Evolutionary conservation across 805 yeast species (phyloP).

Genomic region (Monosporozyma unispora): DNA sequence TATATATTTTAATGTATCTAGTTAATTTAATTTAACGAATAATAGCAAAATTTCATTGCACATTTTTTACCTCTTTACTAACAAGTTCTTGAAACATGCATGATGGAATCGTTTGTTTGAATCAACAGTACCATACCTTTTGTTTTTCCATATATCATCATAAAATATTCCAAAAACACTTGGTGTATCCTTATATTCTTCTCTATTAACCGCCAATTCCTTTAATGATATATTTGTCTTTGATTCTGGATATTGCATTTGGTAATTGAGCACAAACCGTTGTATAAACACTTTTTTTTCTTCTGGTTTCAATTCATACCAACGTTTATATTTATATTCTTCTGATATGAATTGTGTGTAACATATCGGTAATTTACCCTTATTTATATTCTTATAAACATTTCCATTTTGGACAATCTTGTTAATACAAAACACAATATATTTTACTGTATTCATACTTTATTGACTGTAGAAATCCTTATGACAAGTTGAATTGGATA

Average conservation of each 20-base stretch:
- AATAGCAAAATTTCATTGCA: not conserved
- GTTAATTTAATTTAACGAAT: not conserved
- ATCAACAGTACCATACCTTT: not conserved
- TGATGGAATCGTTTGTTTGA: conserved; percentile 6
- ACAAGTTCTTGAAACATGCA: conserved; percentile 6
- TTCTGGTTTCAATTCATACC: conserved; percentile 18
- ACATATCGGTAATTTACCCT: not conserved
- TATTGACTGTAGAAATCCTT: not conserved
- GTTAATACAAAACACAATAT: not conserved
- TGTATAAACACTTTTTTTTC: conserved; percentile 23
- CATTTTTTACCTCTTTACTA: conserved; percentile 3
- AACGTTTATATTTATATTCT: conserved; percentile 13
- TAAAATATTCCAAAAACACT: conserved; percentile 28
- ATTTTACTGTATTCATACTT: not conserved
- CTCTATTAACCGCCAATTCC: conserved; percentile 16
- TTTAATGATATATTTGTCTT: conserved; percentile 24
- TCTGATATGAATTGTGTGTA: not conserved
- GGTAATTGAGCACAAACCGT: conserved; percentile 21
- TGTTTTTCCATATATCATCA: conserved; percentile 22
- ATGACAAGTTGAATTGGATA: not conserved
- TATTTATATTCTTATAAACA: not conserved
- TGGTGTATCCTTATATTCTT: conserved; percentile 22
- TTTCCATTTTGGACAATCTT: not conserved
- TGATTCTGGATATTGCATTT: conserved; percentile 24
- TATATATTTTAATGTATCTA: not conserved